phyloP scores from a whole-genome alignment of 495 filamentous ascomycete species.

The Emericellopsis terricola region DNA sequence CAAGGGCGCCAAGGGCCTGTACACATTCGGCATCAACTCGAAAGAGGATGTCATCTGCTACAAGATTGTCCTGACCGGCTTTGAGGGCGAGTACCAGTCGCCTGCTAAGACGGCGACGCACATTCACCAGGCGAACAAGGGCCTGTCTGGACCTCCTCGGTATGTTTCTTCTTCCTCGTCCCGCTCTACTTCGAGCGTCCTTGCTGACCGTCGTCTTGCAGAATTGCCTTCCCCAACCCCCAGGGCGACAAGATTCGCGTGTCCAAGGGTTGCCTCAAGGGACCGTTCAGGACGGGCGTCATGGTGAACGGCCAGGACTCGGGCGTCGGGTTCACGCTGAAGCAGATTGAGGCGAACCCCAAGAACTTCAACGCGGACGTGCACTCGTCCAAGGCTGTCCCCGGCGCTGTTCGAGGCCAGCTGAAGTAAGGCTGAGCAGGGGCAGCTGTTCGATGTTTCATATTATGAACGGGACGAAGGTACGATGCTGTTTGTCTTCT shows the following conservation, averaged over 20 bases:
- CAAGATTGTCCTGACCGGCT: conserved; percentile 16
- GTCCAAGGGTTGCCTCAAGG: conserved; percentile 18
- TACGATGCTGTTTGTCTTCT: too few relatives aligned
- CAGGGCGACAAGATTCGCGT: conserved; percentile 9
- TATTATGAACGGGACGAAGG: too few relatives aligned
- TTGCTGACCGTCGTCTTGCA: conserved; percentile 8
- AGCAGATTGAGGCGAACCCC: conserved; percentile 17
- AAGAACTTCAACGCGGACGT: conserved; percentile 17
- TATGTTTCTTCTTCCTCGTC: background rate
- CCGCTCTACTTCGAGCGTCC: background rate
- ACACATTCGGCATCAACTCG: conserved; percentile 21
- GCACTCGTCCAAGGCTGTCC: conserved; percentile 15
- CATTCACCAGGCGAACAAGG: conserved; percentile 20
- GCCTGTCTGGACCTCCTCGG: conserved; percentile 10
- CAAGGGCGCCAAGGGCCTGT: conserved; percentile 13
- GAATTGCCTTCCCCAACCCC: conserved; percentile 25
- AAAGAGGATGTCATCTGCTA: conserved; percentile 20
- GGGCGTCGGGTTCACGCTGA: conserved; percentile 16
- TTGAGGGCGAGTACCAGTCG: conserved; percentile 17
- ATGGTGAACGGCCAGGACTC: conserved; percentile 13
- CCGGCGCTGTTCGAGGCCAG: conserved; percentile 18
- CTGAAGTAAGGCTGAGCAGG: too few relatives aligned
- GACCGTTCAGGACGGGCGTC: conserved; percentile 24
- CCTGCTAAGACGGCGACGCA: conserved; percentile 21
- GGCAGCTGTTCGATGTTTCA: too few relatives aligned